Conservation (phyloP, 345 rosid species). For the Acer saccharum region DNA sequence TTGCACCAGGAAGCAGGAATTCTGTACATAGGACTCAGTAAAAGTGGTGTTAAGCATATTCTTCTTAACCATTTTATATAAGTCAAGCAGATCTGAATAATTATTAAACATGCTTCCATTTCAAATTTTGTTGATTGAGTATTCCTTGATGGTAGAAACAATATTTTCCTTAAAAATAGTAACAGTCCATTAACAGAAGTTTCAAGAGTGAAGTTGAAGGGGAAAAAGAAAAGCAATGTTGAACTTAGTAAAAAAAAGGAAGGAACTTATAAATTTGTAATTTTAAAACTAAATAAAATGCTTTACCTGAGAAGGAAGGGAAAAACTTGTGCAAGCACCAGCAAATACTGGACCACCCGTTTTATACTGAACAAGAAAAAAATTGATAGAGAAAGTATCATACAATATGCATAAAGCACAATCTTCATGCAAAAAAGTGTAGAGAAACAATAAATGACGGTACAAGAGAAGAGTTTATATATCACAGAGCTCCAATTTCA, state of each 20-base stretch:
- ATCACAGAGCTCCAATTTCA: not conserved
- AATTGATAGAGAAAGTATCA: not conserved
- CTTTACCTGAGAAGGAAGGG: conserved; percentile 82
- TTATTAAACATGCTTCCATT: conserved; percentile 2
- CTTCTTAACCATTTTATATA: not conserved
- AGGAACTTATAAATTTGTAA: not conserved
- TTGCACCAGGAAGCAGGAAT: not conserved
- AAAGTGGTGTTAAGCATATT: not conserved
- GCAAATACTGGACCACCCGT: conserved; percentile 92
- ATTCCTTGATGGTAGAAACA: not conserved
- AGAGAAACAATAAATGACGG: not conserved
- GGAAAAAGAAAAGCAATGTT: not conserved
- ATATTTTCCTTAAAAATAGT: not conserved
- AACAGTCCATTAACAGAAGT: not conserved
- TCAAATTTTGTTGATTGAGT: not conserved
- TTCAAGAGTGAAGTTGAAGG: not conserved
- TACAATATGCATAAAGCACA: not conserved
- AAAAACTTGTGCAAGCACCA: conserved; percentile 68
- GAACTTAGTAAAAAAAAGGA: not conserved
- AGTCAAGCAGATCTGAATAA: not conserved
- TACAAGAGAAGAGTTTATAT: not conserved
- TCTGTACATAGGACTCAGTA: not conserved
- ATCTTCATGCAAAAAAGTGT: not conserved
- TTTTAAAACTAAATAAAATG: not conserved
- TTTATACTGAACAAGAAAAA: conserved; percentile 46